Percentiles rank a stretch among this genome's conserved stretches.
Conservation (phyloP, 2,329 filamentous ascomycete genomes). For the Coniochaeta sp. region DNA sequence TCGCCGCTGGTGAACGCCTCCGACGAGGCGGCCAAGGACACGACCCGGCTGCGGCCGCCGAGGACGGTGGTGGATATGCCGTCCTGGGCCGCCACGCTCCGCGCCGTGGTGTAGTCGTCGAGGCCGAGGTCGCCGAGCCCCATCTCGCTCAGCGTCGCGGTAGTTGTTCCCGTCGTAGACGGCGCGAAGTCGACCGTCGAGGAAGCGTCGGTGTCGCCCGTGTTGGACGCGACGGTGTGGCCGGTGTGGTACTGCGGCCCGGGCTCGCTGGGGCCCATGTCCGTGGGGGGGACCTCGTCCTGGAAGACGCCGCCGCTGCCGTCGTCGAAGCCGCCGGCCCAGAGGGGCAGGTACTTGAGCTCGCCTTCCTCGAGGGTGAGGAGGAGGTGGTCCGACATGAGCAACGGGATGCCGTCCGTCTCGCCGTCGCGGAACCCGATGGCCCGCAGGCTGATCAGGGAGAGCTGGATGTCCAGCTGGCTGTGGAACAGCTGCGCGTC, state of each 20-base stretch:
- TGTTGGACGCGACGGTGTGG: conserved; percentile 22
- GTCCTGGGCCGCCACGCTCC: conserved; percentile 10
- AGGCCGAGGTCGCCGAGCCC: conserved; percentile 26
- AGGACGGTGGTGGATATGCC: conserved; percentile 14
- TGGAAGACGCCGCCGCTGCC: conserved; percentile 43
- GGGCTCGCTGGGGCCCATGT: conserved; percentile 37
- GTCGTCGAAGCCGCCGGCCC: conserved; percentile 52
- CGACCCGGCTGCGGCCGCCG: conserved; percentile 24
- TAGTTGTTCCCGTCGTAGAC: too few relatives aligned
- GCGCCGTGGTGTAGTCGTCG: conserved; percentile 2
- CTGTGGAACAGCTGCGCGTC: background rate
- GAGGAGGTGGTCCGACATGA: conserved; percentile 36
- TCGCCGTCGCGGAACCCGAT: conserved; percentile 9
- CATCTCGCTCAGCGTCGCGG: conserved; percentile 14
- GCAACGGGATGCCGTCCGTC: conserved; percentile 23
- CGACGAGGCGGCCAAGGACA: conserved; percentile 11
- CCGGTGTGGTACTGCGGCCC: conserved; percentile 41
- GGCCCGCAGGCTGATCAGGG: background rate
- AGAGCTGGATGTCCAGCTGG: conserved; percentile 5
- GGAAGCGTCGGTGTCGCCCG: conserved; percentile 15
- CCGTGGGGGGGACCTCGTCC: conserved; percentile 28
- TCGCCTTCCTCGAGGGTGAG: conserved; percentile 49
- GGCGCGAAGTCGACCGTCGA: conserved; percentile 25
- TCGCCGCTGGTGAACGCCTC: conserved; percentile 22
- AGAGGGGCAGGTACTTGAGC: conserved; percentile 56